These are phyloP conservation scores for Chaetomiaceae sp. DNA, from an alignment of 2,329 filamentous ascomycete genomes.

Conservation along the genomic window DNA sequence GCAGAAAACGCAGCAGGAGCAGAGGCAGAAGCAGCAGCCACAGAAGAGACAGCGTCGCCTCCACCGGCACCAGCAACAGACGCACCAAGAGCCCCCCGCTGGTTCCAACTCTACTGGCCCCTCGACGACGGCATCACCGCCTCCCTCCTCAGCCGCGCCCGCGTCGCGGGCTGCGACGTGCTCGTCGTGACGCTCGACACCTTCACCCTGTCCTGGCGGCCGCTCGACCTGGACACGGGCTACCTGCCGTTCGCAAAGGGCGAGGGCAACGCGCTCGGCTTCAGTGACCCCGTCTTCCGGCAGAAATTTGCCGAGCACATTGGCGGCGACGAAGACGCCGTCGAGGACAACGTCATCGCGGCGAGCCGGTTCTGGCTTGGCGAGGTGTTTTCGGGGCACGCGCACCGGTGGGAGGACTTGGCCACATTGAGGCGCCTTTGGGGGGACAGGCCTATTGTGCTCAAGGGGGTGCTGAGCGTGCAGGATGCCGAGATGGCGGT, in stretches of 20 bases:
- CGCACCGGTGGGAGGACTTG: conserved; percentile 59
- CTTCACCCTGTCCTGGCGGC: conserved; percentile 56
- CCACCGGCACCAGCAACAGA: background rate
- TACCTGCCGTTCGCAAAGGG: conserved; percentile 58
- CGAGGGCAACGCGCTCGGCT: conserved; percentile 57
- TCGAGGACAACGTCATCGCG: conserved; percentile 42
- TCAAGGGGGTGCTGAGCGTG: conserved; percentile 54
- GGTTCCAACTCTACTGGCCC: conserved; percentile 76
- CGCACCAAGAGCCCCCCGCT: conserved; percentile 43
- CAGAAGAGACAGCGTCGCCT: no score
- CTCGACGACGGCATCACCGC: conserved; percentile 60
- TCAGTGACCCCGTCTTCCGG: conserved; percentile 64
- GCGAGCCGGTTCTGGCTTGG: conserved; percentile 50
- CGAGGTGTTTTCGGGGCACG: conserved; percentile 47
- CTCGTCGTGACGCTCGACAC: conserved; percentile 72
- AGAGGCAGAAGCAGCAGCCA: no score
- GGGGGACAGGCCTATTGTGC: conserved; percentile 53
- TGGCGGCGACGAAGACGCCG: conserved; percentile 39
- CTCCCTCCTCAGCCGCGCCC: conserved; percentile 59
- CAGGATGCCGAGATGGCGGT: conserved; percentile 46
- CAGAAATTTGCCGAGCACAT: conserved; percentile 48
- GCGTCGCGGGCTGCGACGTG: conserved; percentile 56
- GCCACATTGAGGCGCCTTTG: conserved; percentile 55
- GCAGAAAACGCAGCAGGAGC: no score
- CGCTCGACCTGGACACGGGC: conserved; percentile 59